These are phyloP conservation scores for Gymnopilus dilepis DNA, from an alignment of 768 basidiomycete genomes.

Conservation along the genomic window DNA sequence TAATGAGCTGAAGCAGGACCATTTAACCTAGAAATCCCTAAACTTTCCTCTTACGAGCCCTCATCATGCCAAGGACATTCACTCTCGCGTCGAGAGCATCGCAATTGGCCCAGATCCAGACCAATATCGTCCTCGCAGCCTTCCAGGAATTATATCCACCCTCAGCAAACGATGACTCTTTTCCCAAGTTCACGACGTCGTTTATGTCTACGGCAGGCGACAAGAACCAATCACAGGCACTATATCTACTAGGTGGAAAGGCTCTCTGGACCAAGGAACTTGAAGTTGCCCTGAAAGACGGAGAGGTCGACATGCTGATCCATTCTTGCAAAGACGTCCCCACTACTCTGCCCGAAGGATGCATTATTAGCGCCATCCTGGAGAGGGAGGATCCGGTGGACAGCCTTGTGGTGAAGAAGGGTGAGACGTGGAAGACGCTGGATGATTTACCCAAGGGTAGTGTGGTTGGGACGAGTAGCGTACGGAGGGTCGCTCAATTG, in stretches of 20 bases:
- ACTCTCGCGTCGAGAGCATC: constrained; percentile 86
- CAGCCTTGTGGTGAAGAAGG: constrained; percentile 84
- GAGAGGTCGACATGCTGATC: constrained; percentile 87
- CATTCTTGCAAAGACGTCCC: constrained; percentile 95
- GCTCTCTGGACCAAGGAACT: constrained; percentile 97
- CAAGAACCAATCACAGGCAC: constrained; percentile 84
- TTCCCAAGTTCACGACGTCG: constrained; percentile 46
- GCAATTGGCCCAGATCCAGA: constrained; percentile 89
- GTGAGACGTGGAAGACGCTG: constrained; percentile 66
- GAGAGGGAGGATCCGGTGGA: constrained; percentile 91
- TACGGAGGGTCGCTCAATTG: constrained; percentile 90
- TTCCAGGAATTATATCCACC: constrained; percentile 64
- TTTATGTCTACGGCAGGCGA: constrained; percentile 79
- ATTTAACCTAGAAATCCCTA: neutral
- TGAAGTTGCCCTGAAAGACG: constrained; percentile 78
- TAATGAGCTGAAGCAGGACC: neutral
- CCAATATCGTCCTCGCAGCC: constrained; percentile 73
- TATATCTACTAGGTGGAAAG: constrained; percentile 91
- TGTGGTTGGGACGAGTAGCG: constrained; percentile 95
- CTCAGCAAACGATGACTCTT: constrained; percentile 33
- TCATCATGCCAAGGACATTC: constrained; percentile 52
- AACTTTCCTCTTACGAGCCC: neutral
- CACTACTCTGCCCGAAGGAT: constrained; percentile 83
- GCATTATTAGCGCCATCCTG: constrained; percentile 82
- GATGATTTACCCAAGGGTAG: constrained; percentile 87